phyloP scores from a whole-genome alignment of 257 asterid genomes.

The Knoxia roxburghii region DNA sequence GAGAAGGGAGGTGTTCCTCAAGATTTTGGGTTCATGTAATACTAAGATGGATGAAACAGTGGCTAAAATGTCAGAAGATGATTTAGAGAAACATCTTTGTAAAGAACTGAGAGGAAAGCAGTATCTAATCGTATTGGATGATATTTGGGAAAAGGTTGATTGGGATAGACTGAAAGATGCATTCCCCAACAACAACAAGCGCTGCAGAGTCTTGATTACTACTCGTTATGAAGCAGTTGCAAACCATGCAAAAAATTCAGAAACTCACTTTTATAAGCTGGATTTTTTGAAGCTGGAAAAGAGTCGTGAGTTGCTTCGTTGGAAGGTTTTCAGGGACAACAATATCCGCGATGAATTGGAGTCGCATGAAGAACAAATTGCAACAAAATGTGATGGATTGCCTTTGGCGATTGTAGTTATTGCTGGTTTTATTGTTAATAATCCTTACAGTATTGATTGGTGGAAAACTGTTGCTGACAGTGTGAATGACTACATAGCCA shows the following conservation, averaged over 20 bases:
- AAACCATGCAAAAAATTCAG: background rate
- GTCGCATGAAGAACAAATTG: conserved; percentile 13
- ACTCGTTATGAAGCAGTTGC: conserved; percentile 17
- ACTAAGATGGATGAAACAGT: background rate
- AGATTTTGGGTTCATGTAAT: conserved; percentile 10
- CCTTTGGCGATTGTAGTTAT: conserved; percentile 26
- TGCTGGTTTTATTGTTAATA: conserved; percentile 12
- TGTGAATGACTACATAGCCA: background rate
- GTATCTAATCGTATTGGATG: conserved; percentile 22
- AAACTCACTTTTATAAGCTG: conserved; percentile 1
- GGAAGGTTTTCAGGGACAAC: conserved; percentile 13
- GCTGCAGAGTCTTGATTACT: conserved; percentile 23
- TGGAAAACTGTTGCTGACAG: conserved; percentile 7
- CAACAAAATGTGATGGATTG: conserved; percentile 18
- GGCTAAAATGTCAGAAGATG: background rate
- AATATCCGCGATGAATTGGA: conserved; percentile 14
- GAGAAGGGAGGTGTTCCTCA: conserved; percentile 20
- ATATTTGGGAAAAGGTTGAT: conserved; percentile 11
- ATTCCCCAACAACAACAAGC: conserved; percentile 13
- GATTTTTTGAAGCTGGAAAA: conserved; percentile 12
- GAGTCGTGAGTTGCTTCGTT: conserved; percentile 14
- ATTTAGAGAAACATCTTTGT: background rate
- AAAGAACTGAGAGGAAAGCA: background rate
- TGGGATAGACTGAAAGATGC: conserved; percentile 17
- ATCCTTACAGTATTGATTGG: background rate